These are phyloP conservation scores for Peribolospora baueri DNA, from an alignment of 768 basidiomycete species.

Conservation along the genomic window DNA sequence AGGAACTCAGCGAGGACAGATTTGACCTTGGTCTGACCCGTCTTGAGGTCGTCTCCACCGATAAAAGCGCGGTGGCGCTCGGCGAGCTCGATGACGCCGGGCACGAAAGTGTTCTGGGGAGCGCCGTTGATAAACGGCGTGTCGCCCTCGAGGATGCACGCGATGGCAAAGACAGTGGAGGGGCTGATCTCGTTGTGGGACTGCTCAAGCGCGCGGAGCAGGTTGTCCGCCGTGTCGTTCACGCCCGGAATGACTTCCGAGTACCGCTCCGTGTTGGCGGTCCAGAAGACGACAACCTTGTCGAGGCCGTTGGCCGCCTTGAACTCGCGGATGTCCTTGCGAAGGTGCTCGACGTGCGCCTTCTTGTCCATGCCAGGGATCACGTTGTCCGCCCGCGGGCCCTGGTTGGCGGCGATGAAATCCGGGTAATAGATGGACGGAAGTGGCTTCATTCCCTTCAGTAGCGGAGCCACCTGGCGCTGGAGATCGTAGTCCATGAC, in stretches of 20 bases:
- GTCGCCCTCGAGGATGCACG: constrained; percentile 65
- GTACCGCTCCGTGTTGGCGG: constrained; percentile 86
- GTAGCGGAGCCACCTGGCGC: constrained; percentile 69
- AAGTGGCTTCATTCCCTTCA: constrained; percentile 57
- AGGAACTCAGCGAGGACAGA: constrained; percentile 92
- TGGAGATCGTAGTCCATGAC: constrained; percentile 93
- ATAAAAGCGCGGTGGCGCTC: constrained; percentile 78
- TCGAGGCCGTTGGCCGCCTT: constrained; percentile 61
- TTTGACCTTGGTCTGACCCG: constrained; percentile 81
- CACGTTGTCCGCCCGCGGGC: constrained; percentile 80
- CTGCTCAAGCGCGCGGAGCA: constrained; percentile 52
- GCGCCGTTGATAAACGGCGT: constrained; percentile 81
- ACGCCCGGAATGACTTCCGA: constrained; percentile 79
- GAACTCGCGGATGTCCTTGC: constrained; percentile 81
- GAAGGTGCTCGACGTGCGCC: constrained; percentile 70
- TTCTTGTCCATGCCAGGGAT: constrained; percentile 68
- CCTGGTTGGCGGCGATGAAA: constrained; percentile 56
- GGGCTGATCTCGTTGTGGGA: constrained; percentile 91
- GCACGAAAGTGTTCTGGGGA: constrained; percentile 97
- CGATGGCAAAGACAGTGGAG: constrained; percentile 83
- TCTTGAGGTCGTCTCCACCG: constrained; percentile 93
- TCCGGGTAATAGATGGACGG: constrained; percentile 54
- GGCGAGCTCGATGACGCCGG: constrained; percentile 75
- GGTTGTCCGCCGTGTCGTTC: constrained; percentile 75
- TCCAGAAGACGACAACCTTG: constrained; percentile 88